Percentiles rank a stretch among this genome's conserved stretches.
phyloP scores from a whole-genome alignment of 2,329 filamentous ascomycete genomes.

The Xylariaceae sp. region DNA sequence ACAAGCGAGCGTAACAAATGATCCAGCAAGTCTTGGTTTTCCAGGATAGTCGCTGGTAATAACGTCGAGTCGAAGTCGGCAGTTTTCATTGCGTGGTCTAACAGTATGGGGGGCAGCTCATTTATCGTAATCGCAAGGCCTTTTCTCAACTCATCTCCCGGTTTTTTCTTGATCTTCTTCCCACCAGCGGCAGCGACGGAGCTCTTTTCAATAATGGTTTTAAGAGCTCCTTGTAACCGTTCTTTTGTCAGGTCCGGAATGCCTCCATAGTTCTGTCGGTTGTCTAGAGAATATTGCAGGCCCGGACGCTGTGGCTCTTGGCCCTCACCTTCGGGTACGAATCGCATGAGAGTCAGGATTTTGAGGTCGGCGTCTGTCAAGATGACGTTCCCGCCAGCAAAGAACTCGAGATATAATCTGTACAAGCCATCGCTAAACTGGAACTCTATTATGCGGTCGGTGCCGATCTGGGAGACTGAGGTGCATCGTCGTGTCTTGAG shows the following conservation, averaged over 20 bases:
- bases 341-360: slow-evolving; percentile 76
- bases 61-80: slow-evolving; percentile 66
- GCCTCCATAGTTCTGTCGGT: slow-evolving; percentile 79
- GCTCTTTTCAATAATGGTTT: slow-evolving; percentile 61
- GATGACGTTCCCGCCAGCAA: slow-evolving; percentile 91
- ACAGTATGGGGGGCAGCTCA: slow-evolving; percentile 81
- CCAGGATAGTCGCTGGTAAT: slow-evolving; percentile 67
- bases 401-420: slow-evolving; percentile 89
- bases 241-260: slow-evolving; percentile 73
- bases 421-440: slow-evolving; percentile 90
- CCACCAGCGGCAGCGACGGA: slow-evolving; percentile 45
- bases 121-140: slow-evolving; percentile 80
- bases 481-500: slow-evolving; percentile 86
- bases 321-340: slow-evolving; percentile 77
- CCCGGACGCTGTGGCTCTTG: slow-evolving; percentile 80
- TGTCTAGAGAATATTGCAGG: slow-evolving; percentile 72
- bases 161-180: slow-evolving; percentile 73
- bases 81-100: slow-evolving; percentile 78
- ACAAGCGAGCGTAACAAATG: slow-evolving; percentile 66
- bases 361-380: slow-evolving; percentile 82
- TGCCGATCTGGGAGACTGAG: slow-evolving; percentile 78
- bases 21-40: slow-evolving; percentile 61
- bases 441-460: slow-evolving; percentile 89
- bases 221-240: slow-evolving; percentile 66
- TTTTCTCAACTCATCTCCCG: slow-evolving; percentile 72